Evolutionary conservation across 768 basidiomycete genomes (phyloP), one percentile per base, ranked within the genome.

Genomic region (Lentinula sp.): DNA sequence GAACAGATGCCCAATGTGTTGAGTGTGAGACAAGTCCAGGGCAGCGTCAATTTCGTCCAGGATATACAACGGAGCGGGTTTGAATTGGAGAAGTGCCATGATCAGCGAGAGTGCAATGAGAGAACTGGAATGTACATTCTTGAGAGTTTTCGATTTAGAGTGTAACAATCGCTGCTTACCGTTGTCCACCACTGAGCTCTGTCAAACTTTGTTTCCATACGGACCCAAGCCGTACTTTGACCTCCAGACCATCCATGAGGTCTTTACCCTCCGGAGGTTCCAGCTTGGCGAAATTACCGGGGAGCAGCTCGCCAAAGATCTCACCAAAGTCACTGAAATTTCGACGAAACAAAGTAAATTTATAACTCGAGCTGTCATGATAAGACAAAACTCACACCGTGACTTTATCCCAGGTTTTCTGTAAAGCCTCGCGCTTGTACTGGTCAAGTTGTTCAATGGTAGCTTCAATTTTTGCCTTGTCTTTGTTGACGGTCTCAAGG

Each of bases 121-220:
- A 0, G 97, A 99, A 65, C 95, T 98, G 66, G 9, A 23, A 45
- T 42, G 34, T 46, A n/a, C 51, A 18, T 6, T 51, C 23, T 6
- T 10, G 52, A 37, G 56, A 48, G 35, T 55, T 37, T 35, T 42
- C 18, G 28, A 35, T n/a, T 60, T 52, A 18, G 42, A 59, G 48
- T 46, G n/a, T 13, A 51, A 10, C 23, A 13, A 57, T 37, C 31
- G 48, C 13, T 11, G 49, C 15, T 62, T 63, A 95, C 93, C 97
- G 79, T 78, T 99, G 97, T 10, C 97, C 97, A 61, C 97, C 97
- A 67, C 93, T 96, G 57, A 99, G 79, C 70, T 99, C 97, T 0
- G 96, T 99, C 70, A 99, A 78, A 70, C 92, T 94, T 66, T 95
- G 92, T 72, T 99, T 99, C 97, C 97, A 99, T 0, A 99, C 94